A percentile compares a stretch with the other conserved stretches of the same genome.
phyloP scores from a whole-genome alignment of 306 rosid species.

The Gastrolobium villosum region DNA sequence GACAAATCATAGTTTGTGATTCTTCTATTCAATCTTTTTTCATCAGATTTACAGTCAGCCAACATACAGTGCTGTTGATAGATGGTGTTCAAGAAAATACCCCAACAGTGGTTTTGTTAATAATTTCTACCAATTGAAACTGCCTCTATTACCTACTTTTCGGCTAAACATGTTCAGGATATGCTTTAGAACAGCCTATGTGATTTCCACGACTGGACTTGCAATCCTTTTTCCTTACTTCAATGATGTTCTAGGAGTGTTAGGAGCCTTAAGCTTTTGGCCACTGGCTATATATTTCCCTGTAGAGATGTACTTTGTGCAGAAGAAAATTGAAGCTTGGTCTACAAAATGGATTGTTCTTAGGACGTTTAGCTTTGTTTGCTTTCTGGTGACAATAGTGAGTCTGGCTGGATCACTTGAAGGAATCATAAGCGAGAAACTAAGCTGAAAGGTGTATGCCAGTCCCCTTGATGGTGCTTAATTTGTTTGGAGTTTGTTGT shows the following conservation, averaged over 20 bases:
- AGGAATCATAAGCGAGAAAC: constrained; percentile 71
- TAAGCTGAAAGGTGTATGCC: constrained; percentile 37
- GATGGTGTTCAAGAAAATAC: constrained; percentile 65
- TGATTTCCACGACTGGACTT: constrained; percentile 73
- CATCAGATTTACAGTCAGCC: constrained; percentile 77
- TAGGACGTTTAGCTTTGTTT: constrained; percentile 66
- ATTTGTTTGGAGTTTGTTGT: neutral
- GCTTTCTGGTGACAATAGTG: constrained; percentile 67
- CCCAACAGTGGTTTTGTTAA: constrained; percentile 71
- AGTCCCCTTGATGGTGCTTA: constrained; percentile 17
- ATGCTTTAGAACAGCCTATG: constrained; percentile 78
- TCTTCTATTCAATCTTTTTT: constrained; percentile 2
- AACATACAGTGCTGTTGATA: constrained; percentile 64
- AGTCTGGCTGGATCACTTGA: constrained; percentile 80
- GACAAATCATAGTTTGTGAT: constrained; percentile 23
- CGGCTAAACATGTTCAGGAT: constrained; percentile 61
- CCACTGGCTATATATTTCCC: constrained; percentile 86
- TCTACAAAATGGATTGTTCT: constrained; percentile 74
- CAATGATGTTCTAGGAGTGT: constrained; percentile 76
- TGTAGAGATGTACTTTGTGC: constrained; percentile 85
- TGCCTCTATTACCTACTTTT: constrained; percentile 64
- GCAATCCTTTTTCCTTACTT: constrained; percentile 89
- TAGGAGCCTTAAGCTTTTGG: constrained; percentile 92
- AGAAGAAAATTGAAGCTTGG: constrained; percentile 75
- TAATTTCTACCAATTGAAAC: constrained; percentile 56